Conservation (phyloP, 768 basidiomycete genomes). For the Tylopilus vinaceipallidus region DNA sequence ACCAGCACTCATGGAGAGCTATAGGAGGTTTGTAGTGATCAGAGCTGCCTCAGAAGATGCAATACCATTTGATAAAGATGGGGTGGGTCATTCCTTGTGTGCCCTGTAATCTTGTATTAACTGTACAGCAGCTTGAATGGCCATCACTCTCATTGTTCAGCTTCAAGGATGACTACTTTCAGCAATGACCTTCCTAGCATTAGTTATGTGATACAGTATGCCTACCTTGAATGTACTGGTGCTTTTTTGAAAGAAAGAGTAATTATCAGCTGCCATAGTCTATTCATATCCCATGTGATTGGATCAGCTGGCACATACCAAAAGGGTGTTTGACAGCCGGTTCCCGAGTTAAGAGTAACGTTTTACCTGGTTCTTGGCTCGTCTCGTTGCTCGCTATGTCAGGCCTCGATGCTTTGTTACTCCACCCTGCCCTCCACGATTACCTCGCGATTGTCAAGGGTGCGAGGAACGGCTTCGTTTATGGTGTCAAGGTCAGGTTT, state of each 20-base stretch:
- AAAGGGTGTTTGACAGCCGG: neutral
- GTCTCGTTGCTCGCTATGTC: conserved; percentile 18
- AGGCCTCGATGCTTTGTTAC: conserved; percentile 24
- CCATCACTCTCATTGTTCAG: conserved; percentile 42
- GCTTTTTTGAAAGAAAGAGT: neutral
- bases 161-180: conserved; percentile 59
- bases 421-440: conserved; percentile 82
- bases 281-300: conserved; percentile 36
- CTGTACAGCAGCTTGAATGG: conserved; percentile 55
- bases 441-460: conserved; percentile 93
- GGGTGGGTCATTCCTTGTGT: conserved; percentile 38
- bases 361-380: neutral
- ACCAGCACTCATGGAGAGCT: conserved; percentile 56
- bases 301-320: neutral
- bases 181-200: neutral
- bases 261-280: no score
- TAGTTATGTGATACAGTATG: neutral
- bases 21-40: conserved; percentile 67
- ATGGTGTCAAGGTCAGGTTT: conserved; percentile 88
- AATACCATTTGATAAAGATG: conserved; percentile 33
- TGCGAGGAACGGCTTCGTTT: conserved; percentile 85
- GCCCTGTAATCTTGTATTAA: neutral
- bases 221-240: no score
- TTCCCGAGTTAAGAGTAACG: neutral
- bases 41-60: conserved; percentile 35